A percentile compares a stretch with the other conserved stretches of the same genome.
Evolutionary conservation across 768 basidiomycete genomes (phyloP).

Genomic region (Hypholoma sublateritium): DNA sequence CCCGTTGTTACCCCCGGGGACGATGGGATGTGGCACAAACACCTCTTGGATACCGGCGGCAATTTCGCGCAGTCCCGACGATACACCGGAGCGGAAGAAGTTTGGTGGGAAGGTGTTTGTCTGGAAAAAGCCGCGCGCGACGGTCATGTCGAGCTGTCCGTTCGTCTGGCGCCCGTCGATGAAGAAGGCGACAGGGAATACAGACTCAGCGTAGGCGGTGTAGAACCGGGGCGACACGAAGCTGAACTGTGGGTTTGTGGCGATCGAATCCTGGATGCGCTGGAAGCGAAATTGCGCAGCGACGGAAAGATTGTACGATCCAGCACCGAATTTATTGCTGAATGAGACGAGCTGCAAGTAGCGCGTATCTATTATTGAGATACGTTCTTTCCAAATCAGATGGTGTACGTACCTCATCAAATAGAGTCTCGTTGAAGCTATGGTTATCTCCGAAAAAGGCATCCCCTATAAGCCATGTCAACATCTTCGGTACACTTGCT

Average conservation of each 20-base stretch:
- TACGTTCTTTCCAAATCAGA: not conserved
- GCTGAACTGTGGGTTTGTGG: constrained; percentile 24
- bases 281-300: constrained; percentile 22
- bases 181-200: constrained; percentile 15
- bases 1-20: constrained; percentile 16
- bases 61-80: not conserved
- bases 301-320: constrained; percentile 23
- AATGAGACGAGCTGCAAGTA: constrained; percentile 16
- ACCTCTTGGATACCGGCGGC: constrained; percentile 10
- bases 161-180: constrained; percentile 21
- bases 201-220: constrained; percentile 20
- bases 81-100: constrained; percentile 14
- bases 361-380: not conserved
- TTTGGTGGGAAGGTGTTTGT: constrained; percentile 16
- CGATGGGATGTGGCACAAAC: constrained; percentile 13
- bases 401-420: constrained; percentile 15
- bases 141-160: constrained; percentile 16
- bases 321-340: constrained; percentile 22
- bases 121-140: constrained; percentile 22
- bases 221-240: constrained; percentile 22
- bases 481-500: not conserved
- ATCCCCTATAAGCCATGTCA: constrained; percentile 11
- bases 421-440: constrained; percentile 22
- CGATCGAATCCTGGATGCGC: constrained; percentile 24
- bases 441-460: constrained; percentile 24